Evolutionary conservation across 148 eudicot genomes (phyloP), one percentile per base, ranked within the genome.

Genomic region (Rhododendron ovatum): DNA sequence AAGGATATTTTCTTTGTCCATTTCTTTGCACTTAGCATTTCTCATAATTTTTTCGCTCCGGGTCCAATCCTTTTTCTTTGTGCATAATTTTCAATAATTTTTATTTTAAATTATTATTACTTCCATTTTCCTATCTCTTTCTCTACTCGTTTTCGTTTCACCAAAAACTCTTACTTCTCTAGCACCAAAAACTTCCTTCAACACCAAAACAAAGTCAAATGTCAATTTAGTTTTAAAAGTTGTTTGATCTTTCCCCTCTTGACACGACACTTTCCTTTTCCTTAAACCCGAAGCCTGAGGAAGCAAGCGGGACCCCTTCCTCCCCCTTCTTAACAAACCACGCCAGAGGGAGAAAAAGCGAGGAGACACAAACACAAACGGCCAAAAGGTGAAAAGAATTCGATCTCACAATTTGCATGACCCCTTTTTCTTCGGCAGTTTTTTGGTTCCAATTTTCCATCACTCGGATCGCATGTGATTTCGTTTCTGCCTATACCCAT

Each of bases 291-390:
- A 26, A 14, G 73, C 73, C 11, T 65, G 73, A 65, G 28, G 73
- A 13, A 65, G 14, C n/a, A 59, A 65, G 73, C 43, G 15, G 77
- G 77, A 5, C 18, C 37, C 50, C 2, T 47, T 9, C 50, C 11
- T 47, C 50, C 50, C 11, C 15, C 76, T 15, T 73, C 41, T 14
- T 30, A 22, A 30, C 41, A 73, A 3, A 26, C 48, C 43, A 75
- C 69, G 55, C 61, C 10, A 85, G 78, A 47, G 61, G 71, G 78
- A 74, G 88, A 82, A 48, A 76, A 33, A 87, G 83, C 76, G 37
- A 83, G 88, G 88, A 83, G 88, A 61, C 85, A 87, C 83, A n/a
- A 83, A 48, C 86, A 48, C 85, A 61, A 83, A 83, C 74, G 28
- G 10, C 4, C 1, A 74, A 41, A 55, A 74, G 35, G 85, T 33